Percentiles rank a stretch among this genome's conserved stretches.
Evolutionary conservation across 495 filamentous ascomycete species (phyloP).

Genomic region (Aspergillus baeticus): DNA sequence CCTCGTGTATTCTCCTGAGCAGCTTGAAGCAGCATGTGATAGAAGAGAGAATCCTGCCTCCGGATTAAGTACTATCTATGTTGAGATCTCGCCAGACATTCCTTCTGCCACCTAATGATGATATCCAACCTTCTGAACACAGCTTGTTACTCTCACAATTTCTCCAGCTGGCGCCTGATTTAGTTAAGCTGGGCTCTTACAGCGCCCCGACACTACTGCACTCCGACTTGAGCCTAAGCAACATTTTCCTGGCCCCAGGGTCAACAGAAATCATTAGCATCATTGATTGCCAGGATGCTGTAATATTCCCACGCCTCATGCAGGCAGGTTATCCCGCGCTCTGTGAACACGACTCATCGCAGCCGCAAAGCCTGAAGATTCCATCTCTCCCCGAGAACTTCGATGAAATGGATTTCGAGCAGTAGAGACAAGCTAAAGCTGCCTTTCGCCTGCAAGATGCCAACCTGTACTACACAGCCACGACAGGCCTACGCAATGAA

Average conservation of each 20-base stretch:
- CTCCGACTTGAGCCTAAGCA: constrained; percentile 32
- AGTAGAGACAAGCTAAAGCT: constrained; percentile 26
- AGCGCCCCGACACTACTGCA: constrained; percentile 29
- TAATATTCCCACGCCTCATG: constrained; percentile 32
- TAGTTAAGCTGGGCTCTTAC: constrained; percentile 20
- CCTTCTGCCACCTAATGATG: constrained; percentile 30
- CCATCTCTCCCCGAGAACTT: constrained; percentile 33
- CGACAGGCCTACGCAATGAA: constrained; percentile 32
- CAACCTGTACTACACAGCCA: constrained; percentile 40
- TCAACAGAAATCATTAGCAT: constrained; percentile 33
- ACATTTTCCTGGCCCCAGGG: constrained; percentile 31
- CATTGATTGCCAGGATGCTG: constrained; percentile 36
- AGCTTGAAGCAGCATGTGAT: too few species aligned
- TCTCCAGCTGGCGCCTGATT: constrained; percentile 28
- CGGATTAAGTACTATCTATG: too few species aligned
- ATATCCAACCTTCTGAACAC: constrained; percentile 30
- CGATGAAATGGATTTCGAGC: constrained; percentile 23
- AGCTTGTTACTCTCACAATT: constrained; percentile 30
- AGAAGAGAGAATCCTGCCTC: too few species aligned
- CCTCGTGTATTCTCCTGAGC: too few species aligned
- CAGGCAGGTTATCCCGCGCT: constrained; percentile 41
- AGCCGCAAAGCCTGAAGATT: constrained; percentile 30
- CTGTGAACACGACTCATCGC: constrained; percentile 33
- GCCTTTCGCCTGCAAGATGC: constrained; percentile 33
- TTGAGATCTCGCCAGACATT: constrained; percentile 36